Evolutionary conservation across 176 grass and related monocot species (phyloP).

Genomic region (Paspalum notatum): DNA sequence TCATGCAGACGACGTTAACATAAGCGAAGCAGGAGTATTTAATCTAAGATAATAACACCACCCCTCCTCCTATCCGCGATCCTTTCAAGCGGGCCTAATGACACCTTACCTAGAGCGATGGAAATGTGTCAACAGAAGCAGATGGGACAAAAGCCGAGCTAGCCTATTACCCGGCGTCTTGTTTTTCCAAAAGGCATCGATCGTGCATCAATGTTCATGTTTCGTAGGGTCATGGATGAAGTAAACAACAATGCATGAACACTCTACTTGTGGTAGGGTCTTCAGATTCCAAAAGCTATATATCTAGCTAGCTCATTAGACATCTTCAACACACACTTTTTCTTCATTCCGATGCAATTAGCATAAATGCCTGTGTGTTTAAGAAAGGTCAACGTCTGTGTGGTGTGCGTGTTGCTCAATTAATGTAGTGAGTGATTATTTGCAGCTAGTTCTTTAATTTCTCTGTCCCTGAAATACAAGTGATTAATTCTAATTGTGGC

Average conservation of each 20-base stretch:
- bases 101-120: conserved; percentile 52
- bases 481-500: too few relatives aligned
- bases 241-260: conserved; percentile 24
- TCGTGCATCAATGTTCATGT: conserved; percentile 42
- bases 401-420: neutral
- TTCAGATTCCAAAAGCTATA: neutral
- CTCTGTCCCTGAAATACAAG: too few relatives aligned
- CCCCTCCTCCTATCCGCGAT: neutral
- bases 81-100: conserved; percentile 33
- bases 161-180: neutral
- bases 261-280: conserved; percentile 14
- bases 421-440: too few relatives aligned
- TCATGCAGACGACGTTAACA: conserved; percentile 34
- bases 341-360: conserved; percentile 16
- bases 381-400: conserved; percentile 34
- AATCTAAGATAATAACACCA: conserved; percentile 10
- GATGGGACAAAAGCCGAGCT: conserved; percentile 46
- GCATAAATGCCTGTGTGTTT: conserved; percentile 19
- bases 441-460: too few relatives aligned
- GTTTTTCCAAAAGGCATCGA: conserved; percentile 27
- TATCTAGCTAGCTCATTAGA: neutral
- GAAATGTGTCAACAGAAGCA: conserved; percentile 48
- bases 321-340: neutral
- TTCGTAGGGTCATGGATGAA: conserved; percentile 4
- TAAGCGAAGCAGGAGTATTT: conserved; percentile 13